Conservation (phyloP, 2,329 filamentous ascomycete genomes). For the Colletotrichum somersetense region DNA sequence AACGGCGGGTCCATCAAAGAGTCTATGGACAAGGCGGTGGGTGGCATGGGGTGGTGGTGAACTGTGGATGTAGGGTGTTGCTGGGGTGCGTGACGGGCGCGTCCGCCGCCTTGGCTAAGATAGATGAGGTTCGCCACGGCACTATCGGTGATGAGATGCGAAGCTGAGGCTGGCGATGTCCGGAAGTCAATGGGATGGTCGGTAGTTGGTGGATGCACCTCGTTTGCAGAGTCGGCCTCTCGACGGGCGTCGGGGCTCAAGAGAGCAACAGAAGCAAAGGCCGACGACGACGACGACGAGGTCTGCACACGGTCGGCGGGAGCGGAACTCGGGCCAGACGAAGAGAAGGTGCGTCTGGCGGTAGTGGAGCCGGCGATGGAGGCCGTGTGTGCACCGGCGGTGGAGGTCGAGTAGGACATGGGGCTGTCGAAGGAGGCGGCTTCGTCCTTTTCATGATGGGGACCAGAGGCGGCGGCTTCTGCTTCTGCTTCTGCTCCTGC, state of each 20-base stretch:
- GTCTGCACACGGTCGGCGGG: slow-evolving; percentile 16
- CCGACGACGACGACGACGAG: neutral
- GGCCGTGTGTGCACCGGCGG: slow-evolving; percentile 17
- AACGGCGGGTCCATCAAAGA: slow-evolving; percentile 36
- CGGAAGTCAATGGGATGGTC: slow-evolving; percentile 18
- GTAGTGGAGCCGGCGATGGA: slow-evolving; percentile 20
- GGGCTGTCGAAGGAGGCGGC: slow-evolving; percentile 26
- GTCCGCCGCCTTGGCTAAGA: slow-evolving; percentile 50
- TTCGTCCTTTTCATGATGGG: slow-evolving; percentile 11
- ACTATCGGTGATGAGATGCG: slow-evolving; percentile 48
- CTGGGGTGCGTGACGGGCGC: neutral
- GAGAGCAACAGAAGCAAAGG: neutral
- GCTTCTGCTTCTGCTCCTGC: too few species aligned
- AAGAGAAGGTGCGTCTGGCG: slow-evolving; percentile 20
- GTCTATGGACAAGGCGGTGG: slow-evolving; percentile 34
- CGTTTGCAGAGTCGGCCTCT: slow-evolving; percentile 20
- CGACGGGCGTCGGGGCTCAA: slow-evolving; percentile 23
- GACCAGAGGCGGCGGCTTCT: neutral
- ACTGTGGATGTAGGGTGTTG: slow-evolving; percentile 4
- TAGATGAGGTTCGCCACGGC: slow-evolving; percentile 53
- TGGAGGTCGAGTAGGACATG: slow-evolving; percentile 33
- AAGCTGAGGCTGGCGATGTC: slow-evolving; percentile 44
- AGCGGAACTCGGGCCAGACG: slow-evolving; percentile 17
- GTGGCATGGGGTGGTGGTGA: slow-evolving; percentile 7
- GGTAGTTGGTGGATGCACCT: slow-evolving; percentile 10